These are phyloP conservation scores for Hordeum marinum DNA, from an alignment of 176 grass and related monocot species.

Conservation along the genomic window DNA sequence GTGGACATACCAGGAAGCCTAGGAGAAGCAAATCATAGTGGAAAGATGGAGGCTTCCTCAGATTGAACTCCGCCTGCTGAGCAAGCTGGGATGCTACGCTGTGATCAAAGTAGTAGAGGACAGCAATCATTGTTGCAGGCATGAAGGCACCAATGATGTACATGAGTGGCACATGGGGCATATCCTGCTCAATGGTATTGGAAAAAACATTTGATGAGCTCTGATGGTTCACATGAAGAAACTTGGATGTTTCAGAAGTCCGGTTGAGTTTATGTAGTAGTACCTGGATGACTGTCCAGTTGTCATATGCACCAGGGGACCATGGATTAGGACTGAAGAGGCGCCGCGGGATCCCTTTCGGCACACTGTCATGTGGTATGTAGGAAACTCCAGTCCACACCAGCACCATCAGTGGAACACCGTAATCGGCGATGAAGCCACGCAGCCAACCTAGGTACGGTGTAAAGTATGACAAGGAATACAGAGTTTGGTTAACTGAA, in stretches of 20 bases:
- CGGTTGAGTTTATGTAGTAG: not conserved
- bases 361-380: slow-evolving; percentile 61
- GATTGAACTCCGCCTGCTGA: slow-evolving; percentile 94
- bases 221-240: slow-evolving; percentile 4
- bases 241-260: not conserved
- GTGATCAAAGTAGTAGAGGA: slow-evolving; percentile 97
- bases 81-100: slow-evolving; percentile 97
- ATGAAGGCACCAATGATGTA: slow-evolving; percentile 96
- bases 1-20: slow-evolving; percentile 75
- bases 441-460: slow-evolving; percentile 69
- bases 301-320: slow-evolving; percentile 94
- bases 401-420: slow-evolving; percentile 94
- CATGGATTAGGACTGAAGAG: slow-evolving; percentile 98
- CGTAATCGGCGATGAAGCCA: slow-evolving; percentile 90
- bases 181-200: slow-evolving; percentile 55
- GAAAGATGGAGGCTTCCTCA: slow-evolving; percentile 95
- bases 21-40: slow-evolving; percentile 98
- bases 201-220: slow-evolving; percentile 14
- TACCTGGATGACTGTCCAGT: slow-evolving; percentile 96
- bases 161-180: slow-evolving; percentile 76
- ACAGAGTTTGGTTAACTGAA: not conserved
- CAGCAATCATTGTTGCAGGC: slow-evolving; percentile 98
- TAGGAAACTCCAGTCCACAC: slow-evolving; percentile 98
- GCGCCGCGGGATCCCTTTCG: slow-evolving; percentile 83
- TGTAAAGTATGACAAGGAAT: slow-evolving; percentile 3